Percentiles rank a stretch among this genome's conserved stretches.
phyloP scores from a whole-genome alignment of 768 basidiomycete species.

The Lyophyllum semitale region DNA sequence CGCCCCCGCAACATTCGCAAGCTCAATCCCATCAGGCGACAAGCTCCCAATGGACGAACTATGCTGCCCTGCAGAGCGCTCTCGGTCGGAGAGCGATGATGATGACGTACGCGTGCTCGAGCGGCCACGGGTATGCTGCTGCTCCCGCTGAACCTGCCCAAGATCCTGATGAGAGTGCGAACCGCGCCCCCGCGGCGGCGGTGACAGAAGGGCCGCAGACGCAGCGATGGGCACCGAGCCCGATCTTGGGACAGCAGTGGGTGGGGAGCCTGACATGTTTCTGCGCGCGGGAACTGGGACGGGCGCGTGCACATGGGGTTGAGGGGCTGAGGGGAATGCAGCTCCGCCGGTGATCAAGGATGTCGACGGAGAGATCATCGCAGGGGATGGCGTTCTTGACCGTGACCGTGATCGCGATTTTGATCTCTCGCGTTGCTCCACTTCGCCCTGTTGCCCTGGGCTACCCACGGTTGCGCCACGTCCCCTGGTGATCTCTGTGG shows the following conservation, averaged over 20 bases:
- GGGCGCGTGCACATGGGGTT: slow-evolving; percentile 19
- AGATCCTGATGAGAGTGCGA: slow-evolving; percentile 23
- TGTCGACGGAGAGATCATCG: slow-evolving; percentile 24
- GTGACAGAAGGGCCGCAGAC: slow-evolving; percentile 20
- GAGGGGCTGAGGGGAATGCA: slow-evolving; percentile 7
- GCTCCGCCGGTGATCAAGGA: slow-evolving; percentile 11
- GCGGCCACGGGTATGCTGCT: slow-evolving; percentile 46
- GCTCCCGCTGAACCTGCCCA: slow-evolving; percentile 1
- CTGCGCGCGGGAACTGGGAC: slow-evolving; percentile 14
- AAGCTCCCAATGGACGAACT: slow-evolving; percentile 28
- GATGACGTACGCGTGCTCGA: slow-evolving; percentile 57
- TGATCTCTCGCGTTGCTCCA: slow-evolving; percentile 25
- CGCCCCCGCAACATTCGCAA: slow-evolving; percentile 22
- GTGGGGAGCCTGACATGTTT: slow-evolving; percentile 24
- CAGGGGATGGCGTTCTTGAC: slow-evolving; percentile 51
- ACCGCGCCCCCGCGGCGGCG: slow-evolving; percentile 28
- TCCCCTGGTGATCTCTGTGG: slow-evolving; percentile 8
- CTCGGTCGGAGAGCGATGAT: slow-evolving; percentile 54
- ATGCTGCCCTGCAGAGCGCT: slow-evolving; percentile 26
- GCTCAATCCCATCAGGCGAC: slow-evolving; percentile 26
- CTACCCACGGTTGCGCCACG: slow-evolving; percentile 11
- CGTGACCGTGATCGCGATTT: slow-evolving; percentile 39
- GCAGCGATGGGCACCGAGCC: slow-evolving; percentile 6
- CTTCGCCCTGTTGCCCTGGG: slow-evolving; percentile 5
- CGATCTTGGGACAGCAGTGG: slow-evolving; percentile 15